Evolutionary conservation across 2,329 filamentous ascomycete species (phyloP), one percentile per base, ranked within the genome.

Genomic region (Aspergillus proliferans): DNA sequence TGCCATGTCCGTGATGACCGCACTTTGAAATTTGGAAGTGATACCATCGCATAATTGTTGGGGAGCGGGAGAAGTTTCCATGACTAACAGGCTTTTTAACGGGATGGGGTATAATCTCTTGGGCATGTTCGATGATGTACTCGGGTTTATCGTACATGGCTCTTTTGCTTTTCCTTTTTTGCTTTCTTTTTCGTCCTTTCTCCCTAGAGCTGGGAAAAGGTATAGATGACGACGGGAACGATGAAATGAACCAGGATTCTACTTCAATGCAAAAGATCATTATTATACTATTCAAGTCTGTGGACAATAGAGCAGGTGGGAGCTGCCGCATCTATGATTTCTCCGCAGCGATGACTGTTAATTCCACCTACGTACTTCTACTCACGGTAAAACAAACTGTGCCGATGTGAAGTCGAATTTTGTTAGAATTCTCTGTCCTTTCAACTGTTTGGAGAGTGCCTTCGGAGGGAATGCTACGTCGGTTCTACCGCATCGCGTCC

Each of bases 31-130:
- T 41, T 24, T 41, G 39, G 19, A 28, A 43, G 24, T 12, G 41
- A 43, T 28, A 43, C 24, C 41, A 43, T 61, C 54, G 52, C 55
- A 51, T 58, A 59, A 56, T 43, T 43, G 4, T 22, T 22, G 40
- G 41, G 14, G 24, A 28, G 45, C 36, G 39, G 10, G 38, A 10
- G 18, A 40, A 21, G 4, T 40, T 40, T 40, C 19, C 8, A 19
- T 40, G 8, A 14, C 10, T 40, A 10, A 9, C 18, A 8, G 10
- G 10, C 3, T 36, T 36, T 36, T 7, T 22, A 40, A 40, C 19
- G 38, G 38, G 5, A 40, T 22, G 19, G 38, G 10, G 18, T 14
- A 40, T 19, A 22, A 30, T 30, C 26, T 21, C 38, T 40, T 40
- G 18, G 7, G 38, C 19, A 10, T 19, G 38, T 40, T 40, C 12